Percentiles rank a stretch among this genome's conserved stretches.
phyloP scores from a whole-genome alignment of 768 basidiomycete genomes.

The Pleurotus pulmonarius region DNA sequence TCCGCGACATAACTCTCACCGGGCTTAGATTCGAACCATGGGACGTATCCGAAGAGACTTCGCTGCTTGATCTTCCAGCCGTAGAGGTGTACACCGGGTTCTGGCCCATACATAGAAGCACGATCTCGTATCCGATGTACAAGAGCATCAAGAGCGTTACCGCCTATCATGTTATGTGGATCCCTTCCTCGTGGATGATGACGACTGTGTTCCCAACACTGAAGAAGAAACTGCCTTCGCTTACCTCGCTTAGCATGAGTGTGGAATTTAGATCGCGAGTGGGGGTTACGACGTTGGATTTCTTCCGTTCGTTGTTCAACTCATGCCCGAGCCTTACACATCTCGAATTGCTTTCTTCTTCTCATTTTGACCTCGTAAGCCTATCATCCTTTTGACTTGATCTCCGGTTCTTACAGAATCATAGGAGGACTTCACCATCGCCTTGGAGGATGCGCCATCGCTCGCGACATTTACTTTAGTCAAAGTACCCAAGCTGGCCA shows the following conservation, averaged over 20 bases:
- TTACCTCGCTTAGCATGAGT: conserved; percentile 57
- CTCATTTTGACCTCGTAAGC: conserved; percentile 65
- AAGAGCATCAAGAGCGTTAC: conserved; percentile 3
- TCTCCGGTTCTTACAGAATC: too few relatives aligned
- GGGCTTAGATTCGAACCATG: conserved; percentile 20
- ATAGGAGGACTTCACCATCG: not conserved
- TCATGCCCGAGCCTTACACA: conserved; percentile 63
- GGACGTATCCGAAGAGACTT: conserved; percentile 31
- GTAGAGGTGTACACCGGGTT: conserved; percentile 40
- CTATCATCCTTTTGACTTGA: not conserved
- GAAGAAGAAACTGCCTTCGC: conserved; percentile 47
- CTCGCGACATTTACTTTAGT: not conserved
- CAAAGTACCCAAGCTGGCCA: not conserved
- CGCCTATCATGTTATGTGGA: conserved; percentile 8
- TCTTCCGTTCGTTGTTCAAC: conserved; percentile 57
- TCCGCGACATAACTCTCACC: conserved; percentile 50
- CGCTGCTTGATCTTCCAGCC: conserved; percentile 47
- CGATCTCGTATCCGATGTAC: conserved; percentile 5
- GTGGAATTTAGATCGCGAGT: conserved; percentile 64
- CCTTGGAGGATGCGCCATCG: not conserved
- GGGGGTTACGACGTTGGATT: conserved; percentile 66
- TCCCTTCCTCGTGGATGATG: conserved; percentile 29
- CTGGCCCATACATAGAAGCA: conserved; percentile 60
- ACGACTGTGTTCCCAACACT: conserved; percentile 67
- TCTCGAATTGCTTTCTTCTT: conserved; percentile 58